Conservation (phyloP, 345 rosid species). For the Arabis hirsuta region DNA sequence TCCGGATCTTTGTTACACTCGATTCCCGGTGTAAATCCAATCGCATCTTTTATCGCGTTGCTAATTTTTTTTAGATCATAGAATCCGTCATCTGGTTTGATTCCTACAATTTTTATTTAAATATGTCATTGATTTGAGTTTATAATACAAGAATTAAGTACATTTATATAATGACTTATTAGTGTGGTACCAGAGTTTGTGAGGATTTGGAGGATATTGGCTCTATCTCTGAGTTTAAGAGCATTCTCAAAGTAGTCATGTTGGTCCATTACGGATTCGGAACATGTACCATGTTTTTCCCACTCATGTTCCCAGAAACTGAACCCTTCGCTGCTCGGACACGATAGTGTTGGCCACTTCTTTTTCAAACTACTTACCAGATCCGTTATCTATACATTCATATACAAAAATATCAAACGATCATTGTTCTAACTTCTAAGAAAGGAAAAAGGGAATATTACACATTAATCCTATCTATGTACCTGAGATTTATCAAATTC, state of each 20-base stretch:
- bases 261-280: constrained; percentile 70
- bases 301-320: constrained; percentile 87
- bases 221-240: constrained; percentile 56
- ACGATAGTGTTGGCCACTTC: constrained; percentile 75
- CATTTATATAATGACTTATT: neutral
- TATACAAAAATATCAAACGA: neutral
- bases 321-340: constrained; percentile 68
- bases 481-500: constrained; percentile 65
- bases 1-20: constrained; percentile 64
- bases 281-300: constrained; percentile 85
- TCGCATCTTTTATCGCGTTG: constrained; percentile 53
- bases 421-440: neutral
- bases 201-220: constrained; percentile 63
- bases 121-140: neutral
- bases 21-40: constrained; percentile 61
- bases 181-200: constrained; percentile 47
- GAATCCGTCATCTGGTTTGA: constrained; percentile 62
- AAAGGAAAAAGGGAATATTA: neutral
- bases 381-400: constrained; percentile 57
- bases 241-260: constrained; percentile 67
- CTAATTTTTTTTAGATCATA: constrained; percentile 49
- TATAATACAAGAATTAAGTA: neutral
- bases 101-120: constrained; percentile 43
- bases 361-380: constrained; percentile 49
- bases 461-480: constrained; percentile 4